phyloP scores from a whole-genome alignment of 106 monocot species.

The Dendrobium officinale region DNA sequence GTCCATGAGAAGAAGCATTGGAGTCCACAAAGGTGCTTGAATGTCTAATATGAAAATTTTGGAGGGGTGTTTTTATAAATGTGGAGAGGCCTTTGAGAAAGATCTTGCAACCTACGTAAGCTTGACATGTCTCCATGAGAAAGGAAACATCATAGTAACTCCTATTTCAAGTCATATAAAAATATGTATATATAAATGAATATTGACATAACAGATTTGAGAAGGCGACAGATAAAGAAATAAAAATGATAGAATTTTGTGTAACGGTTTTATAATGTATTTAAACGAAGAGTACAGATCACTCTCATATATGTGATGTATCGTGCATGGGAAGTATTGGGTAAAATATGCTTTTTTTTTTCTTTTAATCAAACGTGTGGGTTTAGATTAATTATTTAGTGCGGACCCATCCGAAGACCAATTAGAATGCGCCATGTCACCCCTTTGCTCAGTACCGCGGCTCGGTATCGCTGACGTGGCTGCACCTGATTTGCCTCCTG shows the following conservation, averaged over 20 bases:
- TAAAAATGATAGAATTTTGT: background rate
- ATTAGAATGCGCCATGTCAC: no score
- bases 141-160: conserved; percentile 23
- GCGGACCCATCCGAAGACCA: no score
- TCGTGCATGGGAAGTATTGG: no score
- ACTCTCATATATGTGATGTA: no score
- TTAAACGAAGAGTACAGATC: background rate
- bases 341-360: no score
- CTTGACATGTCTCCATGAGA: conserved; percentile 17
- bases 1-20: background rate
- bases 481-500: no score
- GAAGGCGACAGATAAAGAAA: background rate
- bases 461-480: no score
- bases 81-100: conserved; percentile 1
- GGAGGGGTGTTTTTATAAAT: background rate
- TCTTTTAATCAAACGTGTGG: no score
- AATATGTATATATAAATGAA: background rate
- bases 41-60: background rate
- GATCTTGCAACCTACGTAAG: conserved; percentile 27
- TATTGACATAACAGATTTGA: background rate
- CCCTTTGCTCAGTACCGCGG: no score
- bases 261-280: background rate
- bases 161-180: conserved; percentile 18
- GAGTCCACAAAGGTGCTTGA: background rate
- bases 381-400: no score